Evolutionary conservation across 441 rosid genomes (phyloP), one percentile per base, ranked within the genome.

Genomic region (Flueggea neowawraea): DNA sequence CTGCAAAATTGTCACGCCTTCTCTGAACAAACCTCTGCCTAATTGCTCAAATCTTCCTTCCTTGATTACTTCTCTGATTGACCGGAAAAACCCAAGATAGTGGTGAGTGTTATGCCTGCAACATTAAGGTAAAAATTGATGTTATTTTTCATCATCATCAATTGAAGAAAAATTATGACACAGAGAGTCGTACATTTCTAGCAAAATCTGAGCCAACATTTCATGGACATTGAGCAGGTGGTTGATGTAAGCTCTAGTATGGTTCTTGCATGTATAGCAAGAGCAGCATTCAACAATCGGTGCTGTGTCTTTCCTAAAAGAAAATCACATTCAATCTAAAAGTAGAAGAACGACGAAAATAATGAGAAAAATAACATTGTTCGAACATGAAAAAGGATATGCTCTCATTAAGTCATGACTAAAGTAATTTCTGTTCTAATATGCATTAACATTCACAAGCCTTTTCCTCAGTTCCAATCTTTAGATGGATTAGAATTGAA

Each of bases 101-200:
- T 88, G 90, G 67, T 88, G 88, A 41, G 96, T 88, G 66, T 86
- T 86, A 70, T 88, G 96, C 62, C 96, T 88, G 89, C 84, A 71
- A 22, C 49, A 63, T 56, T 53, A 66, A 52, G 22, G 48, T 31
- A 17, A 52, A 60, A 12, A 32, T 2, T 13, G 32, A 51, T 6
- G 39, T n/a, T 43, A 13, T 53, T 22, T 32, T n/a, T 22, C 49
- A 22, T 52, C n/a, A 62, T 54, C 6, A 63, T 31, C 36, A 41
- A 12, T 52, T 4, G 9, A 22, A 17, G 12, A 15, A 32, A 6
- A 44, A 4, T 8, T 51, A 16, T 3, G 22, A 2, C 62, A 31
- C 1, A 2, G 28, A 22, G 49, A 70, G 11, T 14, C 60, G 0
- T 83, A 88, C 95, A 88, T 80, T 81, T 88, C 96, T 11, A 88